Evolutionary conservation across 192 early-diverging fungal genomes (phyloP).

Genomic region (Anaeromyces robustus): DNA sequence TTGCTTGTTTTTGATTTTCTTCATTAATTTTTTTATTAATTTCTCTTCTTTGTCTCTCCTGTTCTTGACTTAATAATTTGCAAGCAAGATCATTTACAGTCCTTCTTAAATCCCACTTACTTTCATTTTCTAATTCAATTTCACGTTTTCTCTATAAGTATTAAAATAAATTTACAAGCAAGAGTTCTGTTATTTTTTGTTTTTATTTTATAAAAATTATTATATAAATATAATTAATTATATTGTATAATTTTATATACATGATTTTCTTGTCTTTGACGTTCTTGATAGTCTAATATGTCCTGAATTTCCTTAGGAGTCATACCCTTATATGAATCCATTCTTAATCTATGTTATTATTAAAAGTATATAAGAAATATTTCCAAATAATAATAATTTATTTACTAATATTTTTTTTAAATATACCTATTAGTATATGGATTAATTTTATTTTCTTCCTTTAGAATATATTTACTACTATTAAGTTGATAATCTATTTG

Average conservation of each 20-base stretch:
- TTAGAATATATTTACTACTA: background rate
- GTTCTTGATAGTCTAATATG: conserved; percentile 20
- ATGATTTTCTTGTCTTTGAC: conserved; percentile 26
- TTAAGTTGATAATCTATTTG: background rate
- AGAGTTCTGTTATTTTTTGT: no score
- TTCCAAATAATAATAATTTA: no score
- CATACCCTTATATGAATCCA: conserved; percentile 42
- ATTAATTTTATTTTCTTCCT: background rate
- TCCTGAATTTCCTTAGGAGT: conserved; percentile 21
- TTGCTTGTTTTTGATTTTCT: background rate
- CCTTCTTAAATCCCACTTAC: background rate
- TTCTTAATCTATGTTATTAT: conserved; percentile 18
- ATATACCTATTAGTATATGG: background rate
- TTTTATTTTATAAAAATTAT: no score
- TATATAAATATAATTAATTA: no score
- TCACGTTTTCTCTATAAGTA: background rate
- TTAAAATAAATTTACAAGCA: no score
- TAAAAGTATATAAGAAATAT: no score
- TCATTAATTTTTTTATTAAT: background rate
- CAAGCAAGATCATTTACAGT: background rate
- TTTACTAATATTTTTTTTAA: no score
- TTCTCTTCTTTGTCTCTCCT: background rate
- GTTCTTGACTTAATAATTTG: background rate
- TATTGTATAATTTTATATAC: conserved; percentile 2
- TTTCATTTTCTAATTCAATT: background rate